Evolutionary conservation across 306 rosid genomes (phyloP), one percentile per base, ranked within the genome.

Genomic region (Amphicarpaea edgeworthii): DNA sequence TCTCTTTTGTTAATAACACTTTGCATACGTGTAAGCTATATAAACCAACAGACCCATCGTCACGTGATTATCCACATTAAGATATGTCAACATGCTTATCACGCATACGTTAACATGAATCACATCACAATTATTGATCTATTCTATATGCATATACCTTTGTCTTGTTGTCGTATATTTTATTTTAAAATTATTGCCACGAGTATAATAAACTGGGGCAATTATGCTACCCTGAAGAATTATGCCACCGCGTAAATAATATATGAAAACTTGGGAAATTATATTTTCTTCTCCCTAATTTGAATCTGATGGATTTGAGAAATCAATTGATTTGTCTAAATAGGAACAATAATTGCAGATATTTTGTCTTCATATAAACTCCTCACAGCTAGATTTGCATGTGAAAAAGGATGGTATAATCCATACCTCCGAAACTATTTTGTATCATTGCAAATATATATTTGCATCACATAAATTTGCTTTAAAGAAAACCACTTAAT

Each of bases 51-150:
- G 21, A 32, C 45, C 68, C n/a, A n/a, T 23, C 6, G 34, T 41
- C 37, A 12, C 12, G 10, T 28, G 58, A 46, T 68, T 46, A 24
- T 46, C 41, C 8, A n/a, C 2, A 46, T 43, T 12, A 67, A 23
- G 58, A 67, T 68, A 68, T 26, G 73, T 47, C 3, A n/a, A 16
- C 28, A 46, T 9, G 73, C 42, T 68, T 26, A 46, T 68, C 73
- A 68, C 0, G 24, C n/a, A n/a, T 2, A 9, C 42, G 1, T 26
- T n/a, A 46, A 69, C 43, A 20, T 49, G 43, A 28, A 17, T 32
- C 46, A 30, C 23, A 17, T 10, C 8, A 2, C 32, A 49, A 69
- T 69, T 49, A 69, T 69, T 47, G 16, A 19, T 28, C 7, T 69
- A 49, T 50, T 16, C 10, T 69, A 49, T 69, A 1, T 12, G 26